Base-by-base conservation (phyloP, 768 basidiomycete species). In the Rhizopogon vesiculosus region DNA sequence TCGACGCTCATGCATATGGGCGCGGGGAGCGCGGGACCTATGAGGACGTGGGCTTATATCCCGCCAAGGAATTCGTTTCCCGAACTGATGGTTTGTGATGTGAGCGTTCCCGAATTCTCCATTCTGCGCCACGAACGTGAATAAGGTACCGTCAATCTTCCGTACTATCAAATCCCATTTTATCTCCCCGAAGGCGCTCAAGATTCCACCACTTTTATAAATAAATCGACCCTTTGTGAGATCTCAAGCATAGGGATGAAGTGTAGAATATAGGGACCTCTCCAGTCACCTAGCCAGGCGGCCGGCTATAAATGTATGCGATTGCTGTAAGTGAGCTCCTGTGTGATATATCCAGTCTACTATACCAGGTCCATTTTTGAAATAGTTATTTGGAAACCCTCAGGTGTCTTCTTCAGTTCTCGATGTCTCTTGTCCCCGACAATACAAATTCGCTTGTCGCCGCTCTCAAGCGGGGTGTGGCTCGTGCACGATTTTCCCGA, bases 1-100 rank as follows among this genome's bases (percentile, higher is more conserved):
- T 58, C 56, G 56, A 53, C 58, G 49, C 19, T 16, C 18, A 19
- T 56, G 44, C 55, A 39, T 48, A 43, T 42, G 55, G n/a, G 49
- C 44, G 29, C 48, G 58, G n/a, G 18, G 55, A 12, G 44, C 44
- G 29, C 48, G 58, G n/a, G 18, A 44, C 50, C 50, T 22, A 49
- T 59, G 49, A 35, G 51, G 55, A 56, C 44, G 42, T 44, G 38
- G 41, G 38, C 42, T 50, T 39, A 42, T 42, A 16, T 16, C 29
- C 25, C 22, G 3, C 16, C 28, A 43, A 42, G 50, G 58, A 18
- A 59, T 33, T 31, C 10, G 3, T 25, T 19, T 12, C 40, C 51
- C 59, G 42, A 57, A 56, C 2, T 7, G 18, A 8, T 49, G 56
- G 56, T 2, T 13, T 22, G 31, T 33, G 8, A 33, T 38, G 3